Evolutionary conservation across 225 moss, liverwort and hornwort genomes (phyloP).

Genomic region (Lunularia cruciata): DNA sequence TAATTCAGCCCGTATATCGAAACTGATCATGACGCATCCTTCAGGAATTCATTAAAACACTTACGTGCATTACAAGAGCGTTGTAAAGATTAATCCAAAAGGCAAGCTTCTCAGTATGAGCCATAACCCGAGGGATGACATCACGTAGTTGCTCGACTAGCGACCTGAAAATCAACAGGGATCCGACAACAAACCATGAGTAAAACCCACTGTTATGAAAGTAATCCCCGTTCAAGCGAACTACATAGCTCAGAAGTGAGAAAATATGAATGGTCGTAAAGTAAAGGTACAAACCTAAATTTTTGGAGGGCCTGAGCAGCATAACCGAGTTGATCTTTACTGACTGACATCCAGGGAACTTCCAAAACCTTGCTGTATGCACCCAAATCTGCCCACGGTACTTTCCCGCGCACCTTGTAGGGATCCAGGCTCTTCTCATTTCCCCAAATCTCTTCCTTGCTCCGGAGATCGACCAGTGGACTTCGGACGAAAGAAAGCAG

Average conservation of each 20-base stretch:
- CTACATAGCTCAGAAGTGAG: not conserved
- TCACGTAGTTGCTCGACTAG: slow-evolving; percentile 67
- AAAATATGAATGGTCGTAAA: not conserved
- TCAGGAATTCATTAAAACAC: not conserved
- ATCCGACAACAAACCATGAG: not conserved
- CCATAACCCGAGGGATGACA: slow-evolving; percentile 55
- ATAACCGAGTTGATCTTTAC: slow-evolving; percentile 74
- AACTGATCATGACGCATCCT: no score
- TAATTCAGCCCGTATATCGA: no score
- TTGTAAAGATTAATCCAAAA: slow-evolving; percentile 95
- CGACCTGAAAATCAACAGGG: slow-evolving; percentile 40
- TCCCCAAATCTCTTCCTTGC: slow-evolving; percentile 71
- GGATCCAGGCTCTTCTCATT: slow-evolving; percentile 68
- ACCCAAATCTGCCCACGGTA: slow-evolving; percentile 82
- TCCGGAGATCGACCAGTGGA: slow-evolving; percentile 77
- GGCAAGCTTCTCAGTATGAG: slow-evolving; percentile 78
- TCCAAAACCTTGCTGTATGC: slow-evolving; percentile 60
- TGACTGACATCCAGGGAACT: slow-evolving; percentile 79
- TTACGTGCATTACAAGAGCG: slow-evolving; percentile 86
- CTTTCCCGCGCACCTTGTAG: slow-evolving; percentile 58
- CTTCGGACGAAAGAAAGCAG: slow-evolving; percentile 65
- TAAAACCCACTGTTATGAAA: no score
- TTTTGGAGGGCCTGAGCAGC: slow-evolving; percentile 64
- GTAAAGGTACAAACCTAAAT: slow-evolving; percentile 74
- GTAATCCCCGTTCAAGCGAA: no score